Base-by-base conservation (phyloP, 371 early-diverging fungal species). In the Rhizopus delemar region DNA sequence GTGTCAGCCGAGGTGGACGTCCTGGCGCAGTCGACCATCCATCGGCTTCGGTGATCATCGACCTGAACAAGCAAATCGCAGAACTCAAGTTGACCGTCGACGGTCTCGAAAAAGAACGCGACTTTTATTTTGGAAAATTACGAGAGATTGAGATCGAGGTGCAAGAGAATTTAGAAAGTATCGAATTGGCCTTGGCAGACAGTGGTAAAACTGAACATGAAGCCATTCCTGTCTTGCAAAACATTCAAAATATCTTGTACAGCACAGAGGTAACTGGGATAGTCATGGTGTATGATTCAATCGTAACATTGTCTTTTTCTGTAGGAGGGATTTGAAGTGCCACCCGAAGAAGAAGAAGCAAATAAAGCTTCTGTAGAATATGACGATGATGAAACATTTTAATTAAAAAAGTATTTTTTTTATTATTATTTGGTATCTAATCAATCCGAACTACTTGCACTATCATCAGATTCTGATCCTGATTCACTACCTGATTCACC, bases 101-200 rank as follows among this genome's bases (percentile, higher is more conserved):
- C 46, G 92, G 90, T 38, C 82, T 93, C 29, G 94, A 94, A 69
- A 93, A 90, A 76, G 96, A 97, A 73, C 83, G 97, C 36, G 96
- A 97, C 60, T 97, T 95, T 70, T 97, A 97, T 67, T 97, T 93
- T 67, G 70, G 78, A 39, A 95, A 95, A 71, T 80, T 97, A 65
- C 77, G 96, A 31, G 94, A 93, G 60, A 92, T 97, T 64, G 98
- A 97, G 67, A 84, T 95, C 43, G 71, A 90, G 51, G 86, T 94
- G 7, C 96, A 96, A 73, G 82, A 87, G 54, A 79, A 82, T 13
- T 51, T 89, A 22, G 74, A 75, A 46, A 29, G 48, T 4, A 39
- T 68, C 12, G 63, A 68, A 43, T 43, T 43, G 49, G 59, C 65
- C 3, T 48, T 55, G 39, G 60, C 60, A n/a, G 75, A 69, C 16